Evolutionary conservation across 345 rosid species (phyloP).

Genomic region (Sisymbrium altissimum): DNA sequence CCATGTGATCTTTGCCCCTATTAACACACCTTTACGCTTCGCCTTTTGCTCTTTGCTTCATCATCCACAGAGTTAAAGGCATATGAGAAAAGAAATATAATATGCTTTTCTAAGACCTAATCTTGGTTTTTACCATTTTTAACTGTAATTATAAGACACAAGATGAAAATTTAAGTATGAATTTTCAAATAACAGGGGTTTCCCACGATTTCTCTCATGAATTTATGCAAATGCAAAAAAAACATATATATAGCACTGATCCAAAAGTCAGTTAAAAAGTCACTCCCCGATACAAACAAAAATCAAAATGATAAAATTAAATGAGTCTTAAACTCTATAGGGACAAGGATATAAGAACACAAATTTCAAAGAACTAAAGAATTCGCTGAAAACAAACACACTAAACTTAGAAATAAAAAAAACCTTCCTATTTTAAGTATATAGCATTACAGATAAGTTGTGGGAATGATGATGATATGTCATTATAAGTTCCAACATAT

Average conservation of each 20-base stretch:
- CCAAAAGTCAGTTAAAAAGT: background rate
- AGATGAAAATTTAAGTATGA: too few relatives aligned
- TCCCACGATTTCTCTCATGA: background rate
- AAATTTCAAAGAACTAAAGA: background rate
- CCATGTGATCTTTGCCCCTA: constrained; percentile 32
- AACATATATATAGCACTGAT: background rate
- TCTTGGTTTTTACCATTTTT: background rate
- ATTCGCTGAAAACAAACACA: background rate
- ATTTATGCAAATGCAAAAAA: too few relatives aligned
- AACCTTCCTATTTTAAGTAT: background rate
- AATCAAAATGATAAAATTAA: background rate
- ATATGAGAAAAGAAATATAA: background rate
- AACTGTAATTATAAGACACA: too few relatives aligned
- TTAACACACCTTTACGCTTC: constrained; percentile 31
- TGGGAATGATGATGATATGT: constrained; percentile 20
- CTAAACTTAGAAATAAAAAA: background rate
- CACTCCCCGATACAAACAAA: background rate
- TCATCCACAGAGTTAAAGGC: background rate
- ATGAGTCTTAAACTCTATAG: background rate
- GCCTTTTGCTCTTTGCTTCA: constrained; percentile 18
- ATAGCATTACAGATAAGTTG: background rate
- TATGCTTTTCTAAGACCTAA: background rate
- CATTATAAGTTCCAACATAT: constrained; percentile 19
- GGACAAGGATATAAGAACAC: background rate
- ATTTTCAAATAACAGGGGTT: background rate